Evolutionary conservation across 2,329 filamentous ascomycete species (phyloP).

Genomic region (Rhinocladiella mackenziei): DNA sequence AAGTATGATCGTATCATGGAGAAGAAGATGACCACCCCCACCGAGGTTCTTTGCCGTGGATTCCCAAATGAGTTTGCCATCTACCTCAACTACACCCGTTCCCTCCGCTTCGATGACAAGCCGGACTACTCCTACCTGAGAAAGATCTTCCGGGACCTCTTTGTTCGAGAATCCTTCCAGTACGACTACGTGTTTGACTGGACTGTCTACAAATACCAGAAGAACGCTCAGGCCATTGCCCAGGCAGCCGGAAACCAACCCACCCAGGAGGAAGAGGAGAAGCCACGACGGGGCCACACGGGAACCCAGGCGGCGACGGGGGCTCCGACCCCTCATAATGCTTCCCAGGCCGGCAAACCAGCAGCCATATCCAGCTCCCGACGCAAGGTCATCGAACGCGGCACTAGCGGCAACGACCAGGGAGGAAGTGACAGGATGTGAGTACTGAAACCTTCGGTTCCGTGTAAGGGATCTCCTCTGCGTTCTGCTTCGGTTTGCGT

Average conservation of each 20-base stretch:
- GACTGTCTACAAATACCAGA: conserved; percentile 99
- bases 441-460: conserved; percentile 72
- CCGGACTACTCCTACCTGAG: conserved; percentile 99
- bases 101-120: conserved; percentile 98
- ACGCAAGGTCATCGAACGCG: conserved; percentile 77
- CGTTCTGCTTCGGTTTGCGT: conserved; percentile 78
- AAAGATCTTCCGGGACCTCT: conserved; percentile 99
- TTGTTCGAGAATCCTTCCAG: conserved; percentile 98
- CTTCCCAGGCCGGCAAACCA: conserved; percentile 62
- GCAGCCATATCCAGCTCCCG: conserved; percentile 70
- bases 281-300: conserved; percentile 64
- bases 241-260: conserved; percentile 67
- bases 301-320: conserved; percentile 59
- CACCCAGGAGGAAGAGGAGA: conserved; percentile 67
- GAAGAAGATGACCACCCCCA: conserved; percentile 99
- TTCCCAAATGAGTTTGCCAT: conserved; percentile 99
- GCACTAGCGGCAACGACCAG: conserved; percentile 54
- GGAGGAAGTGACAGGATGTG: conserved; percentile 91
- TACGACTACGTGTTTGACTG: conserved; percentile 99
- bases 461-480: conserved; percentile 88
- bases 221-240: conserved; percentile 93
- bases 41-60: conserved; percentile 92
- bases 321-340: conserved; percentile 50
- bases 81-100: conserved; percentile 98
- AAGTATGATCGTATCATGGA: conserved; percentile 99